These are phyloP conservation scores for Hygrocybe punicea DNA, from an alignment of 768 basidiomycete genomes.

Conservation along the genomic window DNA sequence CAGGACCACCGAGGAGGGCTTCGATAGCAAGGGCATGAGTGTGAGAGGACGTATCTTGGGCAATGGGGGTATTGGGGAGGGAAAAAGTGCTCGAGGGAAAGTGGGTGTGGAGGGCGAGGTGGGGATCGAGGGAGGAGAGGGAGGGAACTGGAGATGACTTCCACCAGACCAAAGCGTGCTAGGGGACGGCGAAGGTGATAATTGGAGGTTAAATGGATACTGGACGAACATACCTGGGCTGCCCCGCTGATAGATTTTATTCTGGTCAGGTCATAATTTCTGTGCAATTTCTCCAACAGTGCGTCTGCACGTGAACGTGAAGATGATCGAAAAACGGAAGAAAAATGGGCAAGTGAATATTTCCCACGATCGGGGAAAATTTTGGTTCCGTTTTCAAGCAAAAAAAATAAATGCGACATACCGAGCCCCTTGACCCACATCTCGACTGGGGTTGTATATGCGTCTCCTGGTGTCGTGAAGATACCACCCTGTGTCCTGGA, in stretches of 20 bases:
- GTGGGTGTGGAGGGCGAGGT: slow-evolving; percentile 64
- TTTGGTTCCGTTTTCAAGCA: slow-evolving; percentile 54
- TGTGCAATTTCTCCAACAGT: slow-evolving; percentile 69
- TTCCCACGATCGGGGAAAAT: slow-evolving; percentile 38
- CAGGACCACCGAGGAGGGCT: slow-evolving; percentile 71
- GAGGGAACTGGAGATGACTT: slow-evolving; percentile 72
- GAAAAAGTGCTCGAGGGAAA: slow-evolving; percentile 67
- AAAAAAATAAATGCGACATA: slow-evolving; percentile 40
- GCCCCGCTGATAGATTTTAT: slow-evolving; percentile 76
- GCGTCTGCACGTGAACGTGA: slow-evolving; percentile 45
- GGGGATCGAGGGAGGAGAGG: slow-evolving; percentile 69
- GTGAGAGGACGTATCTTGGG: slow-evolving; percentile 79
- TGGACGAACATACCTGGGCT: slow-evolving; percentile 70
- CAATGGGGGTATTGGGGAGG: slow-evolving; percentile 67
- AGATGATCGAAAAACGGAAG: slow-evolving; percentile 29
- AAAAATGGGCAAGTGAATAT: slow-evolving; percentile 26
- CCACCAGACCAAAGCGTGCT: slow-evolving; percentile 85
- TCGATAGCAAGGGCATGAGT: slow-evolving; percentile 75
- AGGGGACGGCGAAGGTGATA: slow-evolving; percentile 11
- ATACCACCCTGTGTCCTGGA: slow-evolving; percentile 80
- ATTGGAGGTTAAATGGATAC: slow-evolving; percentile 1
- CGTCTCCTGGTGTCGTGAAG: slow-evolving; percentile 82
- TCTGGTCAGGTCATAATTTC: slow-evolving; percentile 64
- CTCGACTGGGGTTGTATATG: slow-evolving; percentile 83
- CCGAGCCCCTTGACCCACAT: slow-evolving; percentile 90